Percentiles rank a stretch among this genome's conserved stretches.
Evolutionary conservation across 805 yeast species (phyloP).

Genomic region (Sugiyamaella marilandica): DNA sequence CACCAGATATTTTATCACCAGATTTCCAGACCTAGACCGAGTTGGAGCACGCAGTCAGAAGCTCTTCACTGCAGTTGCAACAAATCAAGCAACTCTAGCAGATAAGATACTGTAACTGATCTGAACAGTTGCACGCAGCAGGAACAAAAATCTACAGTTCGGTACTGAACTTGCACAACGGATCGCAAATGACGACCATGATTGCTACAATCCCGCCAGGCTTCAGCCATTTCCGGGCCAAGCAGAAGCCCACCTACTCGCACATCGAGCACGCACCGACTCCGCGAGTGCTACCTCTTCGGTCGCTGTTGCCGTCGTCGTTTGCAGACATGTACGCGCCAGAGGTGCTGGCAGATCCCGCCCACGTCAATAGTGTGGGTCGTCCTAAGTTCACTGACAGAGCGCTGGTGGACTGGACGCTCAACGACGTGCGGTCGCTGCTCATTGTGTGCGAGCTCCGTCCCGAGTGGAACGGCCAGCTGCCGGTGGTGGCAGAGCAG

Average conservation of each 20-base stretch:
- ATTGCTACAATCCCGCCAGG: background rate
- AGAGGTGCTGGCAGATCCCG: slow-evolving; percentile 45
- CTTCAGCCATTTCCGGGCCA: background rate
- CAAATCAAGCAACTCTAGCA: too few species aligned
- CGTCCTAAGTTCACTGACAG: slow-evolving; percentile 61
- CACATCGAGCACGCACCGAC: slow-evolving; percentile 9
- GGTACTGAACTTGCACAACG: background rate
- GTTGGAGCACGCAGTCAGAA: too few species aligned
- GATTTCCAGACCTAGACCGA: too few species aligned
- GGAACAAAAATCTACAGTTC: background rate
- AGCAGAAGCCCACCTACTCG: slow-evolving; percentile 6
- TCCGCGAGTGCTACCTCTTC: slow-evolving; percentile 29
- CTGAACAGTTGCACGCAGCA: background rate
- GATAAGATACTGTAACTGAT: too few species aligned
- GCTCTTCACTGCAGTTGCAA: too few species aligned
- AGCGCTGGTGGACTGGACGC: slow-evolving; percentile 62
- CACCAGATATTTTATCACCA: too few species aligned
- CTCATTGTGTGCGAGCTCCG: slow-evolving; percentile 47
- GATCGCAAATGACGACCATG: slow-evolving; percentile 1
- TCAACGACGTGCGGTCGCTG: slow-evolving; percentile 63
- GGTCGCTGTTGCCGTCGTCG: slow-evolving; percentile 35
- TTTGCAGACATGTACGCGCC: slow-evolving; percentile 56
- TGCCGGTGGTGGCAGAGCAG: slow-evolving; percentile 38
- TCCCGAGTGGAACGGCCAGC: slow-evolving; percentile 52
- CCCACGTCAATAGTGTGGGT: slow-evolving; percentile 31